phyloP scores from a whole-genome alignment of 768 basidiomycete genomes.

The Hysterangium stoloniferum region DNA sequence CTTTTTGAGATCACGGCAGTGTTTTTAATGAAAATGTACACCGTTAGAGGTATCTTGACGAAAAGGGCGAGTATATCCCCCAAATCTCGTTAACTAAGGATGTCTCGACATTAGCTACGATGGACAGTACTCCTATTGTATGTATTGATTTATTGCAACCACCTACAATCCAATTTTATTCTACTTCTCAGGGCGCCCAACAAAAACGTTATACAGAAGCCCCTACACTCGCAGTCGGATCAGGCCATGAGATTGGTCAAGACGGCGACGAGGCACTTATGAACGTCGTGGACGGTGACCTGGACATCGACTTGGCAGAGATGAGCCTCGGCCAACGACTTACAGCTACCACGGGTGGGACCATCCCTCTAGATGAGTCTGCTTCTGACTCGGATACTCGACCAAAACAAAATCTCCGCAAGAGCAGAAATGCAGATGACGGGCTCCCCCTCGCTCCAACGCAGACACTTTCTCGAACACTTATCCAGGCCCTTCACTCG shows the following conservation, averaged over 20 bases:
- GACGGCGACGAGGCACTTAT: constrained; percentile 44
- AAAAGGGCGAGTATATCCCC: constrained; percentile 43
- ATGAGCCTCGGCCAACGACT: constrained; percentile 87
- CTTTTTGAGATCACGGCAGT: neutral
- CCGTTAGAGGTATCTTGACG: constrained; percentile 46
- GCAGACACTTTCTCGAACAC: constrained; percentile 83
- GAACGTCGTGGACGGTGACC: constrained; percentile 53
- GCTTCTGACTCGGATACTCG: constrained; percentile 36
- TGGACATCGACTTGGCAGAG: constrained; percentile 84
- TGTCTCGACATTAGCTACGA: neutral
- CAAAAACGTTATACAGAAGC: constrained; percentile 63
- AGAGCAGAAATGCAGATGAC: constrained; percentile 17
- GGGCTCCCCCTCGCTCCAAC: constrained; percentile 38
- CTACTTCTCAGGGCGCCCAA: neutral
- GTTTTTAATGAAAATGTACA: neutral
- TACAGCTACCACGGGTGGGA: constrained; percentile 54
- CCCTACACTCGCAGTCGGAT: constrained; percentile 50
- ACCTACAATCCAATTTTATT: neutral
- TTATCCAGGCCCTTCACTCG: constrained; percentile 95
- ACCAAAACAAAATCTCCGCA: constrained; percentile 30
- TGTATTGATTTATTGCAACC: neutral
- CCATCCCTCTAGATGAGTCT: constrained; percentile 20
- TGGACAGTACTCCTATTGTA: neutral
- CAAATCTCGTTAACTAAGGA: constrained; percentile 26
- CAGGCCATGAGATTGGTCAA: constrained; percentile 60